These are phyloP conservation scores for Camelina sativa DNA, from an alignment of 345 rosid genomes.

Conservation along the genomic window DNA sequence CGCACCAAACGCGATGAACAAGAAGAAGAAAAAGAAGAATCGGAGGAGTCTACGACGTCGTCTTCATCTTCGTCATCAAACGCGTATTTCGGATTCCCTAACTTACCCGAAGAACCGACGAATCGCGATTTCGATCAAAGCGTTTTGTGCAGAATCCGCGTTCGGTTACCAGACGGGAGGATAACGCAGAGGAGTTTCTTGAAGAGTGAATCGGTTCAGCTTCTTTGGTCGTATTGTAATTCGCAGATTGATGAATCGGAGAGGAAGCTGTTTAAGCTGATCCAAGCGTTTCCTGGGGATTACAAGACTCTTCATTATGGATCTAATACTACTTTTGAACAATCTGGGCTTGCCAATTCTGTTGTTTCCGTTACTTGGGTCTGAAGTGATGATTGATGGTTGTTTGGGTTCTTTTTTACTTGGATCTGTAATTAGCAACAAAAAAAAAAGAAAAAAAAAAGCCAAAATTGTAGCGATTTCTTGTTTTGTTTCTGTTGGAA, in stretches of 20 bases:
- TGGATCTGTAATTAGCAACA: neutral
- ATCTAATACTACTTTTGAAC: slow-evolving; percentile 60
- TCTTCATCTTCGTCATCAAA: slow-evolving; percentile 1
- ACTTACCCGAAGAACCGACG: slow-evolving; percentile 80
- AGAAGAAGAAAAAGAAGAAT: no score
- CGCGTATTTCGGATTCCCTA: slow-evolving; percentile 58
- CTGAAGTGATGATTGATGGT: slow-evolving; percentile 15
- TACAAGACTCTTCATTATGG: slow-evolving; percentile 65
- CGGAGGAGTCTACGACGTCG: neutral
- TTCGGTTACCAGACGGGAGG: slow-evolving; percentile 90
- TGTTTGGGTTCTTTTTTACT: neutral
- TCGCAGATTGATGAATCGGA: slow-evolving; percentile 62
- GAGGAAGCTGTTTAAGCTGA: slow-evolving; percentile 62
- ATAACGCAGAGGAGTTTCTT: slow-evolving; percentile 72
- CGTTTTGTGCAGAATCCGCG: slow-evolving; percentile 76
- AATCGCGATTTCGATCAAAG: slow-evolving; percentile 63
- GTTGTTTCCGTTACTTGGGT: slow-evolving; percentile 79
- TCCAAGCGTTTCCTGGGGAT: slow-evolving; percentile 80
- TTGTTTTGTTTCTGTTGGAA: neutral
- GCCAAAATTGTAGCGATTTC: neutral
- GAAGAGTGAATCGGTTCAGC: slow-evolving; percentile 73
- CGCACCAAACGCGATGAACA: slow-evolving; percentile 22
- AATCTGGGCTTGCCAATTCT: slow-evolving; percentile 84
- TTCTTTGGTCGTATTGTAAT: slow-evolving; percentile 85
- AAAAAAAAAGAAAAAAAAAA: no score